Conservation (phyloP, 371 early-diverging fungal genomes). For the Mucor racemosus region DNA sequence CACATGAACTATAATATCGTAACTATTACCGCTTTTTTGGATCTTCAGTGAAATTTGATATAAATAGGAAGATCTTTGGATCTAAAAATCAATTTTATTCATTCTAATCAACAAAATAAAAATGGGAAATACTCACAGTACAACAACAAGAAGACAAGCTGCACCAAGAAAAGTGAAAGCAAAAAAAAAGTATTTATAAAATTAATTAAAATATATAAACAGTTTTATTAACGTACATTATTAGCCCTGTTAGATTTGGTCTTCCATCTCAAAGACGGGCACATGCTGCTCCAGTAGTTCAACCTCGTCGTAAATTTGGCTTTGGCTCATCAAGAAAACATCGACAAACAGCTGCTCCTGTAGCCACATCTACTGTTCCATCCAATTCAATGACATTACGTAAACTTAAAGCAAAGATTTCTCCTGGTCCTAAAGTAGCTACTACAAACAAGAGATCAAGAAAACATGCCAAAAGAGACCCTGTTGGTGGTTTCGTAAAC, state of each 20-base stretch:
- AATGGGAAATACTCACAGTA: constrained; percentile 1
- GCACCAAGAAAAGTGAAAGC: background rate
- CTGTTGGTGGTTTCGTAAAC: background rate
- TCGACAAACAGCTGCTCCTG: background rate
- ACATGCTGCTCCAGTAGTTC: background rate
- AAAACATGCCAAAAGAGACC: background rate
- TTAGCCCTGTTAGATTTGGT: background rate
- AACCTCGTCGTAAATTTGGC: background rate
- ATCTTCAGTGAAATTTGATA: background rate
- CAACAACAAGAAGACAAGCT: background rate
- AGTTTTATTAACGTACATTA: too few species aligned
- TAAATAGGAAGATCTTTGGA: background rate
- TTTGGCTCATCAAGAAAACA: constrained; percentile 2
- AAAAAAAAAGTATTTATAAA: background rate
- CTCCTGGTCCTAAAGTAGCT: background rate
- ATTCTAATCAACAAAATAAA: background rate
- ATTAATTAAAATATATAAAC: too few species aligned
- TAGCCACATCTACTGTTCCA: background rate
- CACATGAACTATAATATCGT: background rate
- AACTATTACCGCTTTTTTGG: background rate
- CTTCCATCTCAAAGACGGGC: background rate
- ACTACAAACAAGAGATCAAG: constrained; percentile 1
- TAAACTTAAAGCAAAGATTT: background rate
- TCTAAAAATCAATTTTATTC: background rate
- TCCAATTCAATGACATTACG: constrained; percentile 3